Evolutionary conservation across 306 rosid genomes (phyloP).

Genomic region (Dryas drummondii): DNA sequence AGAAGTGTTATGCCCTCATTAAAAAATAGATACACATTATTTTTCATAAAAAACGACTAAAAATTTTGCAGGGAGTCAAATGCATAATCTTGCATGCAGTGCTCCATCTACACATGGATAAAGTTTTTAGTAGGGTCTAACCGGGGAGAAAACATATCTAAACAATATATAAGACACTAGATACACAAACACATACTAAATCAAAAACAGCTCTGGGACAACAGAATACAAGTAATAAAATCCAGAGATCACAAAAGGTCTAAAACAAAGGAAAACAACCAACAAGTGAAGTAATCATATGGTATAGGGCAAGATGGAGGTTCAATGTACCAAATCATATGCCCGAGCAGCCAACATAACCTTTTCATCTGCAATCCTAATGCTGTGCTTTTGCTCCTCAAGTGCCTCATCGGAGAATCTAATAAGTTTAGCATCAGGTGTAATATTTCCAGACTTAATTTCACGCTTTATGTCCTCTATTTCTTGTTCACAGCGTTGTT

Average conservation of each 20-base stretch:
- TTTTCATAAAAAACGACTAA: too few relatives aligned
- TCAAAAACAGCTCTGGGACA: too few relatives aligned
- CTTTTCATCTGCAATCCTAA: slow-evolving; percentile 90
- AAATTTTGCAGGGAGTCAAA: too few relatives aligned
- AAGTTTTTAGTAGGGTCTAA: too few relatives aligned
- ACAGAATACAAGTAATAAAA: neutral
- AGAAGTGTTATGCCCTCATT: too few relatives aligned
- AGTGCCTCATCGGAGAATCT: slow-evolving; percentile 90
- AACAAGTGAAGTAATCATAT: neutral
- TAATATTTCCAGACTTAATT: slow-evolving; percentile 70
- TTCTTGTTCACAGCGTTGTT: slow-evolving; percentile 85
- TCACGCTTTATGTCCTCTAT: slow-evolving; percentile 78
- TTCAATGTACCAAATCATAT: slow-evolving; percentile 78
- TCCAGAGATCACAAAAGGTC: neutral
- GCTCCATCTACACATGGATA: neutral
- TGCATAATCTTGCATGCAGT: too few relatives aligned
- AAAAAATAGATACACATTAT: too few relatives aligned
- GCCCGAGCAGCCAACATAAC: slow-evolving; percentile 88
- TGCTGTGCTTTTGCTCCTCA: slow-evolving; percentile 96
- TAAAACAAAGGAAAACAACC: neutral
- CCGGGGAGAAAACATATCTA: too few relatives aligned
- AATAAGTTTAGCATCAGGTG: slow-evolving; percentile 56
- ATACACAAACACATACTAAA: too few relatives aligned
- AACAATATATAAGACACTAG: too few relatives aligned
- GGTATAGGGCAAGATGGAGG: slow-evolving; percentile 11